Base-by-base conservation (phyloP, 2,329 filamentous ascomycete genomes). In the Aureobasidium sp. region DNA sequence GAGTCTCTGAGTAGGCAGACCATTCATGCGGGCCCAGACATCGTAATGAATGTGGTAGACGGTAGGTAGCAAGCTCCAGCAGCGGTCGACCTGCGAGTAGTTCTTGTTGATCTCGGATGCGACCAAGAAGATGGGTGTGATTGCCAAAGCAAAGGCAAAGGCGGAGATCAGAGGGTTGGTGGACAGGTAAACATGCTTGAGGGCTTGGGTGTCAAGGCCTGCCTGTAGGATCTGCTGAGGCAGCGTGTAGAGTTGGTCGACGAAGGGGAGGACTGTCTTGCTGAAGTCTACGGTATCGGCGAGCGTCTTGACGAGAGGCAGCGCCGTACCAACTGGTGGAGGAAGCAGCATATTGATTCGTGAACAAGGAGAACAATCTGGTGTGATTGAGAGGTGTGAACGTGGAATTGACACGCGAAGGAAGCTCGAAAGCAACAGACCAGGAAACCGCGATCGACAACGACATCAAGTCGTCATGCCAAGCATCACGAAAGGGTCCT, bases 51-150 rank as follows among this genome's bases (percentile, higher is more conserved):
- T 82, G 71, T 94, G 88, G 75, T 96, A 97, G 55, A 96, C 70
- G 8, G 90, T 87, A 1, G 94, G 94, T 55, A 99, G 77, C 64
- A 99, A 80, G 71, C 90, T 94, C 94, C 94, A 99, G 68, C 88
- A 77, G 53, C 94, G 86, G 74, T 99, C 94, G 45, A 99, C 87
- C 76, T 99, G 94, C n/a, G 92, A 97, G 74, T 92, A 97, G 75
- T 99, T 99, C 70, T 83, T 84, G 76, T 95, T 97, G 77, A 91
- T 76, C 75, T 97, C 93, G 1, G 91, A 90, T 5, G 86, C 78
- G 36, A 93, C 70, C 29, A 96, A 78, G 69, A 95, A 89, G 32
- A 94, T 69, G 5, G 82, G 81, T 1, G 85, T 85, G n/a, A 96
- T 74, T 44, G 85, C 80, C 21, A 96, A 68, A 3, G 89, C 88